A percentile compares a stretch with the other conserved stretches of the same genome.
These are phyloP conservation scores for Syzygium aromaticum DNA, from an alignment of 345 rosid species.

Conservation along the genomic window DNA sequence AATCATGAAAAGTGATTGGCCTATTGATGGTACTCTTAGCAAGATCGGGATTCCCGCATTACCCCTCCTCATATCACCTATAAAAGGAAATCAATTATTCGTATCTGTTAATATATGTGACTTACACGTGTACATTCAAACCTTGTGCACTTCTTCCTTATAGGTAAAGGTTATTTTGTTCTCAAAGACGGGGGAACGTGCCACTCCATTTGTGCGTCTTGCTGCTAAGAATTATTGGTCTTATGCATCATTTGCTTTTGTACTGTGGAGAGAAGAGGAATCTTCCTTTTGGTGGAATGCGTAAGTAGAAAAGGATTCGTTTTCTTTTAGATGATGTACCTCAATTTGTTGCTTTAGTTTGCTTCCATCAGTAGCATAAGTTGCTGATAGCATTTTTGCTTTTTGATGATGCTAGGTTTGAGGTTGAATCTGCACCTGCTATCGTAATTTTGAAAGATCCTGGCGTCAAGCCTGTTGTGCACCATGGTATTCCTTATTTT, in stretches of 20 bases:
- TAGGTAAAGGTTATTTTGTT: constrained; percentile 89
- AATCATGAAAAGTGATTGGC: not conserved
- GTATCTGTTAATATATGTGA: not conserved
- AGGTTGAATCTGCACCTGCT: constrained; percentile 95
- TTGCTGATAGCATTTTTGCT: not conserved
- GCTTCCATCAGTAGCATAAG: not conserved
- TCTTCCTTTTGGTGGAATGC: constrained; percentile 88
- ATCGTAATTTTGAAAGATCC: constrained; percentile 79
- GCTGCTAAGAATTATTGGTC: constrained; percentile 68
- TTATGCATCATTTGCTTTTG: constrained; percentile 66
- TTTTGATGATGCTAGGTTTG: constrained; percentile 43
- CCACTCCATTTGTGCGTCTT: constrained; percentile 70
- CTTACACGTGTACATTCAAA: not conserved
- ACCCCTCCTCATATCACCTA: not conserved
- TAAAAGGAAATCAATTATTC: not conserved
- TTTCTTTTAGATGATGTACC: not conserved
- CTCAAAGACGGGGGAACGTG: constrained; percentile 93
- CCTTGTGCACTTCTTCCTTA: not conserved
- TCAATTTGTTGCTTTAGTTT: not conserved
- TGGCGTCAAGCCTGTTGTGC: constrained; percentile 77
- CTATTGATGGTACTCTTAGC: not conserved
- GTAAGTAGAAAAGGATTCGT: constrained; percentile 36
- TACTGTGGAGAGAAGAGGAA: constrained; percentile 90
- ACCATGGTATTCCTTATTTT: constrained; percentile 48
- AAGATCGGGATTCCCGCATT: not conserved